Evolutionary conservation across 495 filamentous ascomycete genomes (phyloP), one percentile per base, ranked within the genome.

Genomic region (Hypoxylon rickii): DNA sequence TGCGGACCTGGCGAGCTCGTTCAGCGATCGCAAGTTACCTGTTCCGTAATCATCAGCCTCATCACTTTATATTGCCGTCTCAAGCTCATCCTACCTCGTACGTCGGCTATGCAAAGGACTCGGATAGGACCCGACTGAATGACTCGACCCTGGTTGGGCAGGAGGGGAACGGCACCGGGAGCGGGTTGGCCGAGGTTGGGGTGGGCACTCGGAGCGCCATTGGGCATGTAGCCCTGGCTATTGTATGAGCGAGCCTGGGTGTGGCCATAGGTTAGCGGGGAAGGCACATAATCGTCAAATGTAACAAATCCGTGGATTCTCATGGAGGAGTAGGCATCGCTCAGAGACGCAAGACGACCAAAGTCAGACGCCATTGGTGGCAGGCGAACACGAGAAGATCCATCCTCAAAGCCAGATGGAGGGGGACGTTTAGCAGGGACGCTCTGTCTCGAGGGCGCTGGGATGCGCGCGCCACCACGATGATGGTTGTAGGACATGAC

Each of bases 11-110:
- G 95, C 95, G 46, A 97, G 85, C 33, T 97, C 92, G 76, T 99
- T 99, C 62, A 99, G 79, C 53, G 94, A 97, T 73, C 86, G 86
- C 45, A 99, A 80, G 70, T 96, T 96, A 69, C 95, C 94, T 98
- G 55, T 40, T 10, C 21, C 10, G 44, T 7, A 41, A 34, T n/a
- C 45, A 7, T 58, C 44, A 63, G 61, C 55, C 70, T 37, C 15
- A 19, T 26, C 24, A 42, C 8, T 39, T 36, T 19, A 13, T 43
- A 40, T n/a, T 18, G 13, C 1, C 15, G 37, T 21, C 22, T 21
- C 16, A 33, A 20, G 21, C 3, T 22, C 41, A 32, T 63, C 78
- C 44, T 83, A 97, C 94, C 95, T 88, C 95, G 83, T 60, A 99
- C 93, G 75, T 99, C 95, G 16, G 95, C 95, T 75, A 99, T 87